These are phyloP conservation scores for Toxoplasma gondii DNA, from an alignment of 169 alveolate genomes.

Conservation along the genomic window DNA sequence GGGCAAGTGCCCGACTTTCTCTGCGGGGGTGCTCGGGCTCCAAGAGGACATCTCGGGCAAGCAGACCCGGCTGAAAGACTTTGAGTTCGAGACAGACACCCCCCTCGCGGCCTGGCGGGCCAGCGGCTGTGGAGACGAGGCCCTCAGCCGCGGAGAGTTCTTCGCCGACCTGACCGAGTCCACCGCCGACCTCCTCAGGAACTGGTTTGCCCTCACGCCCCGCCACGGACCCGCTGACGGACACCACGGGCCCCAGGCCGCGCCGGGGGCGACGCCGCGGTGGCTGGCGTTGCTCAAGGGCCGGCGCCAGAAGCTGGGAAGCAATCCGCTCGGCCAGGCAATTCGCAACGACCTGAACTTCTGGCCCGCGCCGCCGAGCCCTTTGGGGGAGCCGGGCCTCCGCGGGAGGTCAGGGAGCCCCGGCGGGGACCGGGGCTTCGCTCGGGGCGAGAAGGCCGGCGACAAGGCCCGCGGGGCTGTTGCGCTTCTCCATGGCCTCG, in stretches of 20 bases:
- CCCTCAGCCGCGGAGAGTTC: not conserved
- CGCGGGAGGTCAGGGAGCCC: not conserved
- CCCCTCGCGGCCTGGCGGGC: conserved; percentile 61
- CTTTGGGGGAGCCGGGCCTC: not conserved
- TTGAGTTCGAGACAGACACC: conserved; percentile 59
- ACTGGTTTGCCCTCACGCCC: conserved; percentile 18
- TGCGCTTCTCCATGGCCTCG: not conserved
- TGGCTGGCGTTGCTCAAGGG: not conserved
- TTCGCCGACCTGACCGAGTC: conserved; percentile 20
- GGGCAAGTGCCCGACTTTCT: conserved; percentile 64
- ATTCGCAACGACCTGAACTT: conserved; percentile 51
- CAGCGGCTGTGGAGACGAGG: not conserved
- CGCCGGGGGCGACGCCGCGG: conserved; percentile 15
- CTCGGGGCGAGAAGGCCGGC: not conserved
- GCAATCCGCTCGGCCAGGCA: conserved; percentile 58
- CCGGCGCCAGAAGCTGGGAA: not conserved
- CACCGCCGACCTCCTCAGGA: conserved; percentile 19
- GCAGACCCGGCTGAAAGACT: conserved; percentile 54
- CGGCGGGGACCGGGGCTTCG: not conserved
- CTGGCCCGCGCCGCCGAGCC: conserved; percentile 55
- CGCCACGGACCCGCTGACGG: not conserved
- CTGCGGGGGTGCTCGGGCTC: conserved; percentile 62
- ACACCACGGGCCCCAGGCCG: not conserved
- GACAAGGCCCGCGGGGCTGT: not conserved
- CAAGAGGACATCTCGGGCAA: conserved; percentile 63